Evolutionary conservation across 805 yeast species (phyloP), one percentile per base, ranked within the genome.

Genomic region (Nakazawaea populi): DNA sequence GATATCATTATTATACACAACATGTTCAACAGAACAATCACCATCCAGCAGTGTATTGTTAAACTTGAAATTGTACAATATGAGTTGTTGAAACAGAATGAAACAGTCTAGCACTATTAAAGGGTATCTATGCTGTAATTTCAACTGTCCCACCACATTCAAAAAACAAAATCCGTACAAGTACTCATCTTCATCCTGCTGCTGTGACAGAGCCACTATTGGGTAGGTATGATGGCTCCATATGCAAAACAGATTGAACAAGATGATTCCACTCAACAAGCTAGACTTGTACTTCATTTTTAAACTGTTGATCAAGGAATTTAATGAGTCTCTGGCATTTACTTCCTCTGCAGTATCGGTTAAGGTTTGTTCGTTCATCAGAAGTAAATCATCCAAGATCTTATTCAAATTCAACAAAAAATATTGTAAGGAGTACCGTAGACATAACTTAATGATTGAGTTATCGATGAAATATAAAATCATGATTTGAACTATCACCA

Each of bases 81-180:
- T 24, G 34, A 54, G 44, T 39, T 63, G 67, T 24, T 60, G 55
- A 3, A 56, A 24, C 8, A 54, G 29, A 4, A 64, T 52, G 3
- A 49, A 12, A 5, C 56, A 10, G 48, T 65, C 69, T 11, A 62
- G 41, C 1, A 47, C 4, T 2, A 62, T 24, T 4, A 64, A 35
- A 3, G 53, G 60, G 2, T 45, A 4, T 18, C 28, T 44, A 24
- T 43, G 49, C 3, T 49, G 30, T 4, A 52, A 38, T 14, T 52
- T 52, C 36, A 56, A 46, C 46, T 65, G 65, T 6, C 69, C 69
- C 10, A 65, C 55, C 28, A 65, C 48, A 46, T 62, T 58, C 44
- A 65, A 55, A 45, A 63, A 56, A 6, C 59, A 47, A 4, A 61
- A 54, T 10, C 55, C 53, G 47, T 59, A 55, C 3, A 43, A 46